Evolutionary conservation across 2,329 filamentous ascomycete species (phyloP), one percentile per base, ranked within the genome.

Genomic region (Alternaria sp.): DNA sequence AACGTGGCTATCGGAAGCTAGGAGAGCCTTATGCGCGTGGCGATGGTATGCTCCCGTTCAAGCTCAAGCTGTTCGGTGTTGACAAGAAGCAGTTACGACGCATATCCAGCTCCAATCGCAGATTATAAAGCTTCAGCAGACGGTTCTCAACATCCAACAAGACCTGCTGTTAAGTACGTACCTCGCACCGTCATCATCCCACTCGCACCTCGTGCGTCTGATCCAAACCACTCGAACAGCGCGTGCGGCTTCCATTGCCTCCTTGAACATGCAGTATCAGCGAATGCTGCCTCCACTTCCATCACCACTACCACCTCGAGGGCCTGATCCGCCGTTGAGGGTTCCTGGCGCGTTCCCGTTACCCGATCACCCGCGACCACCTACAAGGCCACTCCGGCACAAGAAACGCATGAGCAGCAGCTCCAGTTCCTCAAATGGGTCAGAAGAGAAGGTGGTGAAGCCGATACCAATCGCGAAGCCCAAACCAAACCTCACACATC

Each of bases 41-140:
- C 33, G 74, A 76, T 40, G 61, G 72, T 70, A 66, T n/a, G 71
- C 50, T 28, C 17, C 33, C 7, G 17, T 40, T 26, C n/a, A n/a
- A 23, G 28, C 34, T 28, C 2, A 23, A 37, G 26, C 1, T 10
- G 8, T 17, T 21, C 17, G 28, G 23, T n/a, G 17, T 56, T 70
- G 31, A 70, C 51, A 37, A 6, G 4, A 11, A 17, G 33, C 28
- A 74, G 72, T 71, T 41, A 66, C 69, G 11, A 61, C 72, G 3
- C 72, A 70, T 36, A 72, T 62, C 28, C 71, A 75, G 36, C 65
- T 77, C 1, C 73, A 76, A 34, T 57, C 69, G 2, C 73, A 77
- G 34, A 73, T 76, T 34, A 75, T 76, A 48, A 55, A 66, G 4
- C 56, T 77, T 9, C 73, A 76, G 51, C 69, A 70, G 52, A 69